These are phyloP conservation scores for Phaeophleospora eucalypticola DNA, from an alignment of 2,329 filamentous ascomycete genomes.

Conservation along the genomic window DNA sequence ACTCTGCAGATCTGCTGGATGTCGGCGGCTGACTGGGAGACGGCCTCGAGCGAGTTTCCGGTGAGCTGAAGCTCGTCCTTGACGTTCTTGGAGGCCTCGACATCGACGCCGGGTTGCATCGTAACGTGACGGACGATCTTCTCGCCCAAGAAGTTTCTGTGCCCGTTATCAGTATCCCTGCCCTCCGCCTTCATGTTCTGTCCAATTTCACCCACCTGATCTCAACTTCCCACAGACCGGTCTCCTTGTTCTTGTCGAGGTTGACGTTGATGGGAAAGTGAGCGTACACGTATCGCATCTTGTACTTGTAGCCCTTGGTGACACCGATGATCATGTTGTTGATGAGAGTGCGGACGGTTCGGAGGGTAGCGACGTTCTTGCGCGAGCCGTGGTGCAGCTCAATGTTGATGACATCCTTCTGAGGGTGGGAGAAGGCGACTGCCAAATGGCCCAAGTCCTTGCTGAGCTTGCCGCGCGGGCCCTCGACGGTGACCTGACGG, in stretches of 20 bases:
- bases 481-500: slow-evolving; percentile 92
- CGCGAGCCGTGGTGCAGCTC: slow-evolving; percentile 97
- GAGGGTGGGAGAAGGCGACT: slow-evolving; percentile 88
- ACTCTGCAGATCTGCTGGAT: slow-evolving; percentile 99
- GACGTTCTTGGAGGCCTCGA: slow-evolving; percentile 82
- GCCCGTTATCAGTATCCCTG: slow-evolving; percentile 16
- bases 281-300: slow-evolving; percentile 99
- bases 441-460: slow-evolving; percentile 97
- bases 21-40: slow-evolving; percentile 97
- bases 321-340: slow-evolving; percentile 98
- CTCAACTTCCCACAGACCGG: slow-evolving; percentile 84
- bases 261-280: slow-evolving; percentile 99
- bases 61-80: slow-evolving; percentile 95
- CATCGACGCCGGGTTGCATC: slow-evolving; percentile 86
- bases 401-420: slow-evolving; percentile 85
- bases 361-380: slow-evolving; percentile 97
- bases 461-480: slow-evolving; percentile 91
- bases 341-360: slow-evolving; percentile 96
- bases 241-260: slow-evolving; percentile 93
- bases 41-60: slow-evolving; percentile 94
- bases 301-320: slow-evolving; percentile 99
- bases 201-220: slow-evolving; percentile 69
- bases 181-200: background rate
- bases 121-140: slow-evolving; percentile 93
- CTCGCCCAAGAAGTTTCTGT: slow-evolving; percentile 96